Base-by-base conservation (phyloP, 139 green algal species). In the Nannochloris sp. region DNA sequence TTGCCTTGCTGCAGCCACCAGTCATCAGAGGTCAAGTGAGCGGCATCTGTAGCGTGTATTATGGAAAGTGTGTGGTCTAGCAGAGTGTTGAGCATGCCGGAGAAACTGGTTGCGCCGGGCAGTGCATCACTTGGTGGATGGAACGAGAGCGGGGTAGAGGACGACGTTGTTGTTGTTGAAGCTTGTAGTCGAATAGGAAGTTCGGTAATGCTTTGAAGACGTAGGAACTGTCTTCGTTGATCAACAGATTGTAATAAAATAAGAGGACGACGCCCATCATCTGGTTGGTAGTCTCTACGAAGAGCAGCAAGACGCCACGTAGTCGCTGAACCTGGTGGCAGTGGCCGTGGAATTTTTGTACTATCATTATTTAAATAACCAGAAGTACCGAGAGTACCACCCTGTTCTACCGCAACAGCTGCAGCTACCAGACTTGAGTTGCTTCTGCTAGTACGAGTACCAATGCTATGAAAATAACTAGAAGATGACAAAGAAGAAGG, bases 1-100 rank as follows among this genome's bases (percentile, higher is more conserved):
- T 65, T 24, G 3, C 74, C 79, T 9, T 68, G 57, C 47, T 25
- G 35, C 37, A 73, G 69, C 83, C 83, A 90, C 82, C 82, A 86
- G 9, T 79, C 81, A 10, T 48, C 30, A 13, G 44, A 33, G 15
- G 55, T 54, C 55, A 80, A 34, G 30, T 80, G 60, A 65, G 56
- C 67, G 33, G 80, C 33, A 29, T 54, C 42, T 6, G 35, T 34
- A 25, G 72, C 74, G 14, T 36, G 30, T 2, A 25, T 44, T 6
- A 66, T 71, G n/a, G 60, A 33, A 6, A 15, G 56, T 19, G 62
- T 67, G 0, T 56, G 67, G 3, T 72, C 77, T 44, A 79, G 54
- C 54, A 89, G 61, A 1, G 32, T 53, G 14, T 35, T 60, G 39
- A 89, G 67, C 83, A 90, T 90, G 32, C 54, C 68, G 14, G 58